Percentiles rank a stretch among this genome's conserved stretches.
These are phyloP conservation scores for Sergeia podlipaevii DNA, from an alignment of 208 protist genomes.

Conservation along the genomic window DNA sequence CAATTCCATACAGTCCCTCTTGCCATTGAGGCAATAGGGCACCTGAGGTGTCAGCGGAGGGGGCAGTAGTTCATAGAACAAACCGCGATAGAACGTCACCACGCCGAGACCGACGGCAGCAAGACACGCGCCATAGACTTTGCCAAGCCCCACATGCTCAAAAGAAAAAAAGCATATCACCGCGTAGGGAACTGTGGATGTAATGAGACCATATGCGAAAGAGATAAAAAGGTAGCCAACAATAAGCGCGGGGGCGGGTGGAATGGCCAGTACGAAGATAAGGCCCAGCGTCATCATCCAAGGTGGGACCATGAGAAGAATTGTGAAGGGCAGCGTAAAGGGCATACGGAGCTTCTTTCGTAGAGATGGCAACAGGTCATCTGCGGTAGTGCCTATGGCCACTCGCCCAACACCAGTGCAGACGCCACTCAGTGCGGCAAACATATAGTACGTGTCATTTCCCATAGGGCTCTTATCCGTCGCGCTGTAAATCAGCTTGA, in stretches of 20 bases:
- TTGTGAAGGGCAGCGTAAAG: neutral
- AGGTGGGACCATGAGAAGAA: slow-evolving; percentile 5
- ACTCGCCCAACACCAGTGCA: slow-evolving; percentile 12
- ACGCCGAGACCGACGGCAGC: slow-evolving; percentile 12
- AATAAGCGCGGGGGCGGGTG: neutral
- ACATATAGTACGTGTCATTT: slow-evolving; percentile 8
- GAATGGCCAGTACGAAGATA: slow-evolving; percentile 4
- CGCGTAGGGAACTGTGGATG: slow-evolving; percentile 15
- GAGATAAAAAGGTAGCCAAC: slow-evolving; percentile 12
- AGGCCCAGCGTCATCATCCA: slow-evolving; percentile 1
- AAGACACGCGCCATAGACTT: slow-evolving; percentile 25
- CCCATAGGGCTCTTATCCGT: neutral
- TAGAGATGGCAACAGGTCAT: neutral
- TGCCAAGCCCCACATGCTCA: slow-evolving; percentile 23
- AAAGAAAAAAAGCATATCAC: slow-evolving; percentile 15
- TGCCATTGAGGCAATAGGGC: slow-evolving; percentile 19
- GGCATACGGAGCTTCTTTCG: neutral
- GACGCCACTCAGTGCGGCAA: slow-evolving; percentile 12
- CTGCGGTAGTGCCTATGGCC: neutral
- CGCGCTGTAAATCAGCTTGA: slow-evolving; percentile 1
- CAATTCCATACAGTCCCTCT: slow-evolving; percentile 11
- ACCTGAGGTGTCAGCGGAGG: too few relatives aligned
- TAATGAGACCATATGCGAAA: slow-evolving; percentile 21
- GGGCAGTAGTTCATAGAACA: slow-evolving; percentile 16
- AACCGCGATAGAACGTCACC: slow-evolving; percentile 15